Conservation (phyloP, 768 basidiomycete genomes). For the Naganishia friedmannii region DNA sequence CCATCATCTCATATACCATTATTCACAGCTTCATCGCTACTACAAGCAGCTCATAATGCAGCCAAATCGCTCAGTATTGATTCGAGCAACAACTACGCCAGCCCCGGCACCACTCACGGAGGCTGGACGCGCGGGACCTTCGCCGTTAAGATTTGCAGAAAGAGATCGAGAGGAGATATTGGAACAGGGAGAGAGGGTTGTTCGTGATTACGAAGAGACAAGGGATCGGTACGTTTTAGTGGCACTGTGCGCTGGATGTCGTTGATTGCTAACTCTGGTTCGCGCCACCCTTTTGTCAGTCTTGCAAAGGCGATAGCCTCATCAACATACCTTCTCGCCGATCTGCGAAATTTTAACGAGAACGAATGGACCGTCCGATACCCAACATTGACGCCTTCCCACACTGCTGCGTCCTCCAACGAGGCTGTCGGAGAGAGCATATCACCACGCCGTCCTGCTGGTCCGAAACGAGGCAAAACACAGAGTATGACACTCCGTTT, state of each 20-base stretch:
- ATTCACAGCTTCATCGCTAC: not conserved
- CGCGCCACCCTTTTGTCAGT: conserved; percentile 52
- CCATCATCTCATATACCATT: not conserved
- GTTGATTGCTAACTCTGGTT: conserved; percentile 17
- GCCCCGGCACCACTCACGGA: not conserved
- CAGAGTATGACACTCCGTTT: conserved; percentile 60
- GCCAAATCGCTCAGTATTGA: conserved; percentile 11
- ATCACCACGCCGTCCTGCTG: not conserved
- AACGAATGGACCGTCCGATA: conserved; percentile 85
- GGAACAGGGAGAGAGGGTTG: conserved; percentile 38
- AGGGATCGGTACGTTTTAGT: conserved; percentile 65
- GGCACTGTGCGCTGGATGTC: not conserved
- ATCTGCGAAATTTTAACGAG: conserved; percentile 76
- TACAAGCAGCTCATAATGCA: conserved; percentile 16
- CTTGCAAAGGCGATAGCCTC: conserved; percentile 73
- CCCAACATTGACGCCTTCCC: conserved; percentile 60
- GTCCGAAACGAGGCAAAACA: conserved; percentile 11
- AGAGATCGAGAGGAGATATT: conserved; percentile 12
- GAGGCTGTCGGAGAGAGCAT: not conserved
- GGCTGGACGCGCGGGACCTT: not conserved
- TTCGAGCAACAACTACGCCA: conserved; percentile 12
- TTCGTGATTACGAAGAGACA: conserved; percentile 52
- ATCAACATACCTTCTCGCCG: conserved; percentile 65
- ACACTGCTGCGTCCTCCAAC: not conserved
- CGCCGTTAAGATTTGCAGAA: not conserved